Evolutionary conservation across 2,329 filamentous ascomycete genomes (phyloP), one percentile per base, ranked within the genome.

Genomic region (Blumeria graminis): DNA sequence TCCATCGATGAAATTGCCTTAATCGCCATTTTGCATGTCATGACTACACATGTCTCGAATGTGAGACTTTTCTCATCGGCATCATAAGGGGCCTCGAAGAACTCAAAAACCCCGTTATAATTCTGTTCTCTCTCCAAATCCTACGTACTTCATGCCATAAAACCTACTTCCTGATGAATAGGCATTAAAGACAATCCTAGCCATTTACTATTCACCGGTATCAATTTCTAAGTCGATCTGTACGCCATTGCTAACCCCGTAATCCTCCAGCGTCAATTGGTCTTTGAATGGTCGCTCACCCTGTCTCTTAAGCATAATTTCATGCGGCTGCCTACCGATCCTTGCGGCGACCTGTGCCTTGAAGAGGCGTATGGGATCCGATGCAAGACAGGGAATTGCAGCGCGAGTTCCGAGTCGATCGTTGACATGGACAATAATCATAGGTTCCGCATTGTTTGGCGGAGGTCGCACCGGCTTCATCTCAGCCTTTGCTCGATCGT

Each of bases 391-490:
- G 0, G 90, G 90, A 60, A 96, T 92, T 55, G 86, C 84, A 14
- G 89, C 86, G 65, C 94, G 94, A n/a, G 90, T 95, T 11, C 90
- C 90, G 38, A 96, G 72, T n/a, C 90, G 78, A 69, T 96, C 90
- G 68, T 96, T 96, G 65, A 96, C 81, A 64, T 90, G 80, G 16
- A 96, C 89, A 55, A 94, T 78, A 62, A 96, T 95, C 84, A 95
- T 93, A 57, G 87, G 82, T 65, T 93, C 84, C 7, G 71, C 65
- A 9, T 68, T 58, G 41, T 62, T 58, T 32, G 62, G 61, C 18
- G 61, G 55, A 8, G 64, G 57, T 28, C 62, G 55, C 50, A 59
- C 53, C 16, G 62, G 63, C 35, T 62, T 58, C n/a, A 57, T 57
- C 22, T 60, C 56, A 46, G 56, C 57, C 32, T 57, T 56, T 14